Evolutionary conservation across 768 basidiomycete species (phyloP), one percentile per base, ranked within the genome.

Genomic region (Tephrocybe sp.): DNA sequence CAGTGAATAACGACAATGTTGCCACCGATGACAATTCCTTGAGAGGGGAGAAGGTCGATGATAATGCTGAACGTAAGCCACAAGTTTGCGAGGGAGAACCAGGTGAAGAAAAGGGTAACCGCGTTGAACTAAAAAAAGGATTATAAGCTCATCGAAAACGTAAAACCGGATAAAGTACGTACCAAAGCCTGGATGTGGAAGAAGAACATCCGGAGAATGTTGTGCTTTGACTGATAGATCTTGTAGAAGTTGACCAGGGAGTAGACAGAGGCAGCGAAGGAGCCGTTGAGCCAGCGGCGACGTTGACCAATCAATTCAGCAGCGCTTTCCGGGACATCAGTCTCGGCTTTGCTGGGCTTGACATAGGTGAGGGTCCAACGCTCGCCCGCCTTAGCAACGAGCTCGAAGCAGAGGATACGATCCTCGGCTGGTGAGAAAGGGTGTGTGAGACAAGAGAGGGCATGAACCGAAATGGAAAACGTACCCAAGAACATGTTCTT

Each of bases 51-150:
- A 23, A 97, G 79, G 61, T 93, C 84, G 76, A 95, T 91, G 68
- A 95, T 91, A 68, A 95, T 94, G 52, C 84, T 84, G 75, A 95
- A 94, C n/a, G 90, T 94, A 51, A 97, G 72, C 91, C 91, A 95
- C 46, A 94, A 73, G 64, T 94, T 94, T 57, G 91, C 91, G 53
- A 94, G 67, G 1, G 91, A 85, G 70, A 97, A 95, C 91, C 92
- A 97, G 11, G 88, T 85, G 73, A 97, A 94, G 60, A 94, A 57
- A 53, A 97, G 74, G 36, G 79, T 84, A 64, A 88, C 80, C 49
- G 92, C 61, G 67, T 93, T 94, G 69, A 93, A 94, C 88, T 91
- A 18, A 18, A 50, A 6, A 38, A 34, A 13, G 0, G 15, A 16
- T 21, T 24, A 13, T 49, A 25, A 48, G 45, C 7, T 34, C 11